These are phyloP conservation scores for Cladosporium sp. DNA, from an alignment of 2,329 filamentous ascomycete species.

Conservation along the genomic window DNA sequence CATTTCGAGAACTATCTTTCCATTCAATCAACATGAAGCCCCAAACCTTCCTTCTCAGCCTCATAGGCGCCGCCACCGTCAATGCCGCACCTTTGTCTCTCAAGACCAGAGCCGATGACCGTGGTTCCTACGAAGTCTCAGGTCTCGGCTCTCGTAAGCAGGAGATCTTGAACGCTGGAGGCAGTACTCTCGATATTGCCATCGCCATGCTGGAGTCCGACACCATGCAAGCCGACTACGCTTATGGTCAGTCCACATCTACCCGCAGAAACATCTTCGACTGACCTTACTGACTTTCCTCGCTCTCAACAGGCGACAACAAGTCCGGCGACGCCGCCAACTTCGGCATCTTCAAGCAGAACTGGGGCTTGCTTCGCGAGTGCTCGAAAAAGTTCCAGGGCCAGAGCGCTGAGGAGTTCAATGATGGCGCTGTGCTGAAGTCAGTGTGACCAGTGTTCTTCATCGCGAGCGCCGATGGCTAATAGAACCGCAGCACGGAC, in stretches of 20 bases:
- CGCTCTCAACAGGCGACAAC: not conserved
- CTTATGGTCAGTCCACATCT: not conserved
- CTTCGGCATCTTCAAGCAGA: conserved; percentile 4
- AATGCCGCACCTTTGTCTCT: not conserved
- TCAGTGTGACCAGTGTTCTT: not conserved
- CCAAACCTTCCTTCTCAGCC: not conserved
- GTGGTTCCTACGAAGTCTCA: not conserved
- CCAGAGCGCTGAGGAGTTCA: not conserved
- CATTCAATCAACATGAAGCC: not conserved
- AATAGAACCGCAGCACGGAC: not conserved
- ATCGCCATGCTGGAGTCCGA: not conserved
- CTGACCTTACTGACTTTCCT: not conserved
- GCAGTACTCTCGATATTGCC: not conserved
- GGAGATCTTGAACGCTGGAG: not conserved
- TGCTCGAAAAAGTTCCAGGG: not conserved
- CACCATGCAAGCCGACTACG: not conserved
- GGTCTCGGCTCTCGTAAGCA: not conserved
- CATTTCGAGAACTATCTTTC: too few species aligned
- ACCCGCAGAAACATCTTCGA: not conserved
- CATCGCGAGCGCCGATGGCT: not conserved
- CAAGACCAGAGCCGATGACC: not conserved
- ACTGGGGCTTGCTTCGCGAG: not conserved
- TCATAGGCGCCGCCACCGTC: not conserved
- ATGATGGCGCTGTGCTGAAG: not conserved
- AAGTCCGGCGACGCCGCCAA: conserved; percentile 4